Percentiles rank a stretch among this genome's conserved stretches.
phyloP scores from a whole-genome alignment of 768 basidiomycete species.

The Gloeostereum incarnatum region DNA sequence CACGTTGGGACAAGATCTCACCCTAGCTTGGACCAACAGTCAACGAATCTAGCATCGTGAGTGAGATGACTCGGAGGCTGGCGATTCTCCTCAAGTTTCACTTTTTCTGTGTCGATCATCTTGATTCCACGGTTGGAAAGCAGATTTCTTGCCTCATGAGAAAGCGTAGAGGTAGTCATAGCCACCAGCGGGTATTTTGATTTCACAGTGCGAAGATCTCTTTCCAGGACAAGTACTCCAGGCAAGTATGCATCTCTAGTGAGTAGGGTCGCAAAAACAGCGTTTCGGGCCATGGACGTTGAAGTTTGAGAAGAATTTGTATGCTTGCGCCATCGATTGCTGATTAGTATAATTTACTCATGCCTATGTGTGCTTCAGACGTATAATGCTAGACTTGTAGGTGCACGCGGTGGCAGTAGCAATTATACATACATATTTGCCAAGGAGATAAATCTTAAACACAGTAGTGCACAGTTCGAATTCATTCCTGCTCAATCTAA shows the following conservation, averaged over 20 bases:
- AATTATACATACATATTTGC: too few species aligned
- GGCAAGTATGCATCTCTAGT: constrained; percentile 44
- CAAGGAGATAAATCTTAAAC: too few species aligned
- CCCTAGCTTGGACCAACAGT: constrained; percentile 69
- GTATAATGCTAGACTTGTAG: too few species aligned
- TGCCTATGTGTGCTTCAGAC: too few species aligned
- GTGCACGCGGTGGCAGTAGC: too few species aligned
- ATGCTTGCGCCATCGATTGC: too few species aligned
- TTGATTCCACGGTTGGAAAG: constrained; percentile 45
- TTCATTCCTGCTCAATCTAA: too few species aligned
- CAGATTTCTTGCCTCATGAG: constrained; percentile 37
- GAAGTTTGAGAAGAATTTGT: too few species aligned
- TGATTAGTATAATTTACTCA: too few species aligned
- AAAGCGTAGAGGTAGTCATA: constrained; percentile 58
- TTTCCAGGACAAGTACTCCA: constrained; percentile 51
- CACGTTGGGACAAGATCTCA: constrained; percentile 11
- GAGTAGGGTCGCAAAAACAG: constrained; percentile 41
- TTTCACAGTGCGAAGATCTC: constrained; percentile 41
- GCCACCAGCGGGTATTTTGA: constrained; percentile 73
- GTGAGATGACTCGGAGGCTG: constrained; percentile 27
- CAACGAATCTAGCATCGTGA: constrained; percentile 46
- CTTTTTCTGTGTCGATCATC: constrained; percentile 47
- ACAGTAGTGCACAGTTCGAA: too few species aligned
- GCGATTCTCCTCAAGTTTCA: constrained; percentile 34
- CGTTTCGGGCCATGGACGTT: constrained; percentile 25